Conservation (phyloP, 495 filamentous ascomycete species). For the Haplographium delicatum region DNA sequence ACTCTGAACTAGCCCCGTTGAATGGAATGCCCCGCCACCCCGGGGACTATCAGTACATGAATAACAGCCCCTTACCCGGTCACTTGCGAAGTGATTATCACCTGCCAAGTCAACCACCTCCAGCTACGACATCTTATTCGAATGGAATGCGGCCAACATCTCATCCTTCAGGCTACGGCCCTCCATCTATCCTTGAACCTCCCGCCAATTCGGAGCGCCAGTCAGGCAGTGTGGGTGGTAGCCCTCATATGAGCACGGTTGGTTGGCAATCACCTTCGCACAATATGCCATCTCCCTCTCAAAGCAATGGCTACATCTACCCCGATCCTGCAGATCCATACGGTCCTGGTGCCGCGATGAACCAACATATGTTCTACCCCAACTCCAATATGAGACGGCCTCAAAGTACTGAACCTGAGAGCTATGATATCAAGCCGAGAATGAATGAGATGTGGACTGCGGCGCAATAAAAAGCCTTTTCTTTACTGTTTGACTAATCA, state of each 20-base stretch:
- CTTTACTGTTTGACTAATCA: not conserved
- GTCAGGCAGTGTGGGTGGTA: slow-evolving; percentile 58
- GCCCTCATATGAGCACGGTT: slow-evolving; percentile 66
- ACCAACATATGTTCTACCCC: slow-evolving; percentile 61
- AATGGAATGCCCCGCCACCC: slow-evolving; percentile 65
- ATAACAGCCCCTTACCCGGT: slow-evolving; percentile 66
- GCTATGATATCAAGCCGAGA: slow-evolving; percentile 59
- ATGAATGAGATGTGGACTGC: slow-evolving; percentile 35
- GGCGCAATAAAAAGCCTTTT: slow-evolving; percentile 15
- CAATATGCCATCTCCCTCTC: slow-evolving; percentile 59
- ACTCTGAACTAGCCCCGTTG: slow-evolving; percentile 67
- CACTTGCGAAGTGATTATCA: slow-evolving; percentile 78
- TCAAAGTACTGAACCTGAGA: slow-evolving; percentile 66
- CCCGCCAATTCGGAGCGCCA: slow-evolving; percentile 67
- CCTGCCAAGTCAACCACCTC: slow-evolving; percentile 40
- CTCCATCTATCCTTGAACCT: slow-evolving; percentile 84
- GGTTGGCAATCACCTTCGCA: slow-evolving; percentile 70
- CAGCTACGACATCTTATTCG: slow-evolving; percentile 59
- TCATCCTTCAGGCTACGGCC: slow-evolving; percentile 73
- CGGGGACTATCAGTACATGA: slow-evolving; percentile 61
- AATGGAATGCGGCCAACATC: slow-evolving; percentile 57
- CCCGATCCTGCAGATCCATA: slow-evolving; percentile 58
- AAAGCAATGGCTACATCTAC: slow-evolving; percentile 61
- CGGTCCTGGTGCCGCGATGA: slow-evolving; percentile 48
- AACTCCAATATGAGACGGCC: slow-evolving; percentile 60